Evolutionary conservation across 2,329 filamentous ascomycete genomes (phyloP), one percentile per base, ranked within the genome.

Genomic region (Rutstroemia sp.): DNA sequence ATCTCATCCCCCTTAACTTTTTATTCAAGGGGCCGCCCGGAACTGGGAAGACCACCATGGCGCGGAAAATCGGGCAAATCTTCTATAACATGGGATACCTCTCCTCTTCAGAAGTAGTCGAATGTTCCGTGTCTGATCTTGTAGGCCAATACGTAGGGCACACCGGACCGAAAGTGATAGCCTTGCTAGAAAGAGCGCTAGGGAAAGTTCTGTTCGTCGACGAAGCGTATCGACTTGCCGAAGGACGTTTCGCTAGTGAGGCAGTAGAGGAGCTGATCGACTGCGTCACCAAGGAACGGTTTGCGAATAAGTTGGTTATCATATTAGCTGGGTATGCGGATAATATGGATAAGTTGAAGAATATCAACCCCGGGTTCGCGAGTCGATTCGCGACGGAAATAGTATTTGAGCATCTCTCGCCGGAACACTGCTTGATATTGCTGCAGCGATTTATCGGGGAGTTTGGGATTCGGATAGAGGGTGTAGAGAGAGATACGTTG

Each of bases 51-150:
- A 89, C 87, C 0, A 84, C 83, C 0, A 89, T 79, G 0, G 88
- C 88, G 0, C 73, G 77, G 16, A 87, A 84, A 59, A 88, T 92
- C 77, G 87, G 87, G 3, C 80, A 88, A 59, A 74, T 92, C 0
- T 92, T 82, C 65, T 91, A 88, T 64, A 83, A 91, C 62, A 81
- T 90, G 76, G 86, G 86, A 0, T 80, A 91, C 36, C 71, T 92
- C 0, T 71, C 79, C 0, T 74, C 73, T 0, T 76, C 75, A 0
- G 78, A 84, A 25, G 83, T 90, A 0, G 67, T 83, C 0, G 84
- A 89, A 54, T 80, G 76, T 47, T 90, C 87, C 0, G 83, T 84
- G 0, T 81, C 82, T 0, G 86, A 91, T 34, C 67, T 92, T 0
- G 75, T 92, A 0, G 87, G 82, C 0, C 73, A 86, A 58, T 91